Percentiles rank a stretch among this genome's conserved stretches.
Evolutionary conservation across 225 moss, liverwort and hornwort species (phyloP).

Genomic region (Asterella californica): DNA sequence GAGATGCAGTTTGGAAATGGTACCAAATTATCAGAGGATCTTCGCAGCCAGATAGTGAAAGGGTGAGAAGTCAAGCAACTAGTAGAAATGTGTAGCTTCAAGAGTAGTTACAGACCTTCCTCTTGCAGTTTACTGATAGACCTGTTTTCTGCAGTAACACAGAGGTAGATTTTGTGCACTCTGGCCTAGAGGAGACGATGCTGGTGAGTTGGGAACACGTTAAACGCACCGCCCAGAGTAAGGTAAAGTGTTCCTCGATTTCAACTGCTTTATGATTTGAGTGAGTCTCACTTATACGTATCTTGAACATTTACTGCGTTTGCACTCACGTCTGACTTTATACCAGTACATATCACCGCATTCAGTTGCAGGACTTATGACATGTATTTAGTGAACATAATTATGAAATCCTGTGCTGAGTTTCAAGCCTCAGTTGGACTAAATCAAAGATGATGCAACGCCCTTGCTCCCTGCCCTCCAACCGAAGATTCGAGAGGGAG

Average conservation of each 20-base stretch:
- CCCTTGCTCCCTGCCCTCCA: not conserved
- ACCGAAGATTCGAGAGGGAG: not conserved
- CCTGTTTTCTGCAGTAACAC: slow-evolving; percentile 50
- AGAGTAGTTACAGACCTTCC: not conserved
- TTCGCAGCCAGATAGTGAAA: slow-evolving; percentile 67
- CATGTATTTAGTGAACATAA: too few species aligned
- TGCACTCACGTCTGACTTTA: too few species aligned
- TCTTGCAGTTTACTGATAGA: not conserved
- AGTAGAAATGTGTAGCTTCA: not conserved
- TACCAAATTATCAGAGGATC: slow-evolving; percentile 59
- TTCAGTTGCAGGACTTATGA: too few species aligned
- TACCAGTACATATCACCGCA: too few species aligned
- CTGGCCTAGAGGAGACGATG: slow-evolving; percentile 88
- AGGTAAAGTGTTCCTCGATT: slow-evolving; percentile 30
- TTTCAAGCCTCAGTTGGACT: not conserved
- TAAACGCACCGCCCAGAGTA: slow-evolving; percentile 62
- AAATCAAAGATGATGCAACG: too few species aligned
- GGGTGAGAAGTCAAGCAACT: slow-evolving; percentile 43
- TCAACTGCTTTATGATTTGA: too few species aligned
- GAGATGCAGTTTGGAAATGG: slow-evolving; percentile 78
- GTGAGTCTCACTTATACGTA: too few species aligned
- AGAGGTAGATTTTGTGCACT: slow-evolving; percentile 85
- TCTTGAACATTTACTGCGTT: too few species aligned
- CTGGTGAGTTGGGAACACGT: slow-evolving; percentile 74
- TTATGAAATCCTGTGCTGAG: not conserved